Percentiles rank a stretch among this genome's conserved stretches.
Conservation (phyloP, 1,139 yeast species). For the Nadsonia starkeyi-henricii region DNA sequence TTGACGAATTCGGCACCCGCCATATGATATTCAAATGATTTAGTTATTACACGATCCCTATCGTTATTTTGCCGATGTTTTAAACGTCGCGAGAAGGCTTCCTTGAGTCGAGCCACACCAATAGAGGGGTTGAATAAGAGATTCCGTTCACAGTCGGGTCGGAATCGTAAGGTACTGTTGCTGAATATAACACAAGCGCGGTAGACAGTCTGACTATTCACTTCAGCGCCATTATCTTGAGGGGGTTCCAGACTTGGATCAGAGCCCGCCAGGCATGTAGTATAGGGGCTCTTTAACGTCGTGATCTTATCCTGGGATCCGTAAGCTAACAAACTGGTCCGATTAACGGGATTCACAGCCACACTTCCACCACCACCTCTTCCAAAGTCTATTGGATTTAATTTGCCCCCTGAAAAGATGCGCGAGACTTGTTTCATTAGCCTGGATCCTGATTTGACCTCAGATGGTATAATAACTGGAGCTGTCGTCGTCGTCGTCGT, state of each 20-base stretch:
- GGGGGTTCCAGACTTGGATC: neutral
- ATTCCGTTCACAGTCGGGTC: neutral
- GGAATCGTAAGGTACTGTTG: neutral
- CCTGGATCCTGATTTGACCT: neutral
- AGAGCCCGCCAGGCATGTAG: neutral
- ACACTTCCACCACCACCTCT: too few species aligned
- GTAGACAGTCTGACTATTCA: neutral
- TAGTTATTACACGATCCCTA: too few species aligned
- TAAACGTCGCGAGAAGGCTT: too few species aligned
- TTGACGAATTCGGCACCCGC: neutral
- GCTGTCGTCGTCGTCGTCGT: neutral
- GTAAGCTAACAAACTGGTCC: too few species aligned
- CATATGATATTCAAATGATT: neutral
- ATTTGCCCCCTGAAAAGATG: neutral
- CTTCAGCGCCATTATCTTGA: too few species aligned
- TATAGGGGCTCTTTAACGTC: too few species aligned
- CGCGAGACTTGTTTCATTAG: neutral
- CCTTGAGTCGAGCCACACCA: neutral
- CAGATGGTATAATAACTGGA: neutral
- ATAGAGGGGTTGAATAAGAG: neutral
- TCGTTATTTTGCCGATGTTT: too few species aligned
- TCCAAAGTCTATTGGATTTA: neutral
- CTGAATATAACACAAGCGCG: neutral
- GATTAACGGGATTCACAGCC: too few species aligned
- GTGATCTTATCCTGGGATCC: too few species aligned